A percentile compares a stretch with the other conserved stretches of the same genome.
These are phyloP conservation scores for Coix lacrymajobi DNA, from an alignment of 176 grass and related monocot genomes.

Conservation along the genomic window DNA sequence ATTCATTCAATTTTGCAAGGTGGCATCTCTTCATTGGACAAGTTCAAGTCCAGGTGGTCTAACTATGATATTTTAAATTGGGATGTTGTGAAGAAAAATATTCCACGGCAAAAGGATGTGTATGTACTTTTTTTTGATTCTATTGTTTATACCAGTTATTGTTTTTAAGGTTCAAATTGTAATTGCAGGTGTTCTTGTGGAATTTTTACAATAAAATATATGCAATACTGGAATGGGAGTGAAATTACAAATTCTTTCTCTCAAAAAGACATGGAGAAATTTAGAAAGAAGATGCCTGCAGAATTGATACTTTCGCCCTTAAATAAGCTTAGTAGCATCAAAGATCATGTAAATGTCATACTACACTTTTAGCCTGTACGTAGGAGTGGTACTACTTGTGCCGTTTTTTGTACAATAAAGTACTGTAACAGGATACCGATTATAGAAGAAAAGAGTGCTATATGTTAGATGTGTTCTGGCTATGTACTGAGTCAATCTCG, in stretches of 20 bases:
- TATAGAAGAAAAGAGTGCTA: no score
- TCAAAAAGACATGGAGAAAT: neutral
- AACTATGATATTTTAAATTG: neutral
- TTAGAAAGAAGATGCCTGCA: neutral
- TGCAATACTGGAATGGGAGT: neutral
- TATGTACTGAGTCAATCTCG: no score
- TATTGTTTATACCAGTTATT: neutral
- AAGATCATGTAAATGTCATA: neutral
- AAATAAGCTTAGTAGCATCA: neutral
- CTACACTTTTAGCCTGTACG: no score
- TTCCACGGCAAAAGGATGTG: neutral
- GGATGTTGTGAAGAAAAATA: neutral
- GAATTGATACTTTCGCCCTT: neutral
- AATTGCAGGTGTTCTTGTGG: neutral
- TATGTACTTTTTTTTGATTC: neutral
- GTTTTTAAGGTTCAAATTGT: neutral
- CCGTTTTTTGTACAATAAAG: no score
- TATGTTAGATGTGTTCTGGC: no score
- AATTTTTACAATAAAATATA: neutral
- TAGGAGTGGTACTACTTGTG: no score
- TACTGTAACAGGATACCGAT: no score
- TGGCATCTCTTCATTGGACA: no score
- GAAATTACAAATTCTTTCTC: neutral
- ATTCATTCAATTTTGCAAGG: neutral
- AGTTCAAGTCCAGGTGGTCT: neutral